Conservation (phyloP, 2,329 filamentous ascomycete species). For the Dothideomycetes sp. region DNA sequence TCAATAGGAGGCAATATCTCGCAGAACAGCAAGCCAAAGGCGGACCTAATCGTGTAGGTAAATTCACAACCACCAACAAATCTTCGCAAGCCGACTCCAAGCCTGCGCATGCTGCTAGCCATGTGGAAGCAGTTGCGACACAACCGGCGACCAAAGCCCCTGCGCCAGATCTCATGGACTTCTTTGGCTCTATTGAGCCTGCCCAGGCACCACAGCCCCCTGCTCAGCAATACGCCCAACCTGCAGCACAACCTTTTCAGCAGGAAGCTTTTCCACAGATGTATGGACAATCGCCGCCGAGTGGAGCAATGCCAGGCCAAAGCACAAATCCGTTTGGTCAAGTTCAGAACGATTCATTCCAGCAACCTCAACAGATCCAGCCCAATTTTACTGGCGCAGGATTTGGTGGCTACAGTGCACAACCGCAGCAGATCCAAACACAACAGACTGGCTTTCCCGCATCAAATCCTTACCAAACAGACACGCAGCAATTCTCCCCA, state of each 20-base stretch:
- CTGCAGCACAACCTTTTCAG: conserved; percentile 35
- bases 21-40: conserved; percentile 71
- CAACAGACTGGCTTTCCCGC: conserved; percentile 29
- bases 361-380: conserved; percentile 39
- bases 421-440: conserved; percentile 40
- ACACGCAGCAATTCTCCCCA: conserved; percentile 3
- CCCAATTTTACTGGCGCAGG: conserved; percentile 61
- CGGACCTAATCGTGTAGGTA: conserved; percentile 20
- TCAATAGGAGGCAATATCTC: conserved; percentile 83
- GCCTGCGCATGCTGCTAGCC: neutral
- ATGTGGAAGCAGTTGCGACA: conserved; percentile 12
- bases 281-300: conserved; percentile 19
- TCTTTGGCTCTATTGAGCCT: conserved; percentile 79
- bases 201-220: conserved; percentile 16
- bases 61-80: conserved; percentile 15
- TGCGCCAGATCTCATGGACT: conserved; percentile 77
- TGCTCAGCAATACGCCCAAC: conserved; percentile 16
- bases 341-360: conserved; percentile 16
- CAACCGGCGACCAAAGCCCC: conserved; percentile 43
- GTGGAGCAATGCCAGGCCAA: conserved; percentile 12
- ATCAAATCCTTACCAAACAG: conserved; percentile 17
- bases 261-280: conserved; percentile 11
- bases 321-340: conserved; percentile 30
- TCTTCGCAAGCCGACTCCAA: conserved; percentile 14
- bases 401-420: conserved; percentile 69